Evolutionary conservation across 1,139 yeast genomes (phyloP), one percentile per base, ranked within the genome.

Genomic region (Eremothecium cymbalariae): DNA sequence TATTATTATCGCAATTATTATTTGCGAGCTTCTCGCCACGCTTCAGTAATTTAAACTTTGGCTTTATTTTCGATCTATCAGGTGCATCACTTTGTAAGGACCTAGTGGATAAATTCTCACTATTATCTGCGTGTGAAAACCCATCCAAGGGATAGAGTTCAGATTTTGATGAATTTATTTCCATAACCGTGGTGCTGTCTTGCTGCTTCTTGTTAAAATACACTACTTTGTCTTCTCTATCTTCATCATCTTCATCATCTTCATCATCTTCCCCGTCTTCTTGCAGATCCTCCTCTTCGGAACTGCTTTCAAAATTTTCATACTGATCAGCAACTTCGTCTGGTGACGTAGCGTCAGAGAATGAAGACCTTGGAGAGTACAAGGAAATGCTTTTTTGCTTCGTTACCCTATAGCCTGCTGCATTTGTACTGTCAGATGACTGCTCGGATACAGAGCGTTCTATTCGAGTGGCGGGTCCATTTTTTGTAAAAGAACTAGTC

Each of bases 81-180:
- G 34, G 15, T 8, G 15, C 9, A 16, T 14, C 19, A 6, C 11
- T 16, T 27, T 14, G 19, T 8, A 14, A n/a, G 17, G 30, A 27
- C 11, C n/a, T 8, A 3, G 28, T 14, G 3, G 28, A 25, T 15
- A 25, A 16, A 9, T 17, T 27, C 4, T 6, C 30, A 18, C 21
- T 27, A 6, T 16, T 16, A 8, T 27, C 21, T 4, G 14, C 19
- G 14, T 17, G 30, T 9, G 30, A 27, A n/a, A 27, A n/a, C 4
- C 9, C 14, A 12, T 27, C 30, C 14, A 27, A 17, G 7, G 21
- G n/a, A 5, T 60, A 39, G 51, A 55, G 30, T 60, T 62, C 27
- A 60, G 61, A 34, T 51, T 59, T 29, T 63, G 66, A 41, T 65
- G 64, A 38, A 64, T 62, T 24, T 64, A 68, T n/a, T n/a, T n/a